These are phyloP conservation scores for Neurospora sp. DNA, from an alignment of 2,329 filamentous ascomycete species.

Conservation along the genomic window DNA sequence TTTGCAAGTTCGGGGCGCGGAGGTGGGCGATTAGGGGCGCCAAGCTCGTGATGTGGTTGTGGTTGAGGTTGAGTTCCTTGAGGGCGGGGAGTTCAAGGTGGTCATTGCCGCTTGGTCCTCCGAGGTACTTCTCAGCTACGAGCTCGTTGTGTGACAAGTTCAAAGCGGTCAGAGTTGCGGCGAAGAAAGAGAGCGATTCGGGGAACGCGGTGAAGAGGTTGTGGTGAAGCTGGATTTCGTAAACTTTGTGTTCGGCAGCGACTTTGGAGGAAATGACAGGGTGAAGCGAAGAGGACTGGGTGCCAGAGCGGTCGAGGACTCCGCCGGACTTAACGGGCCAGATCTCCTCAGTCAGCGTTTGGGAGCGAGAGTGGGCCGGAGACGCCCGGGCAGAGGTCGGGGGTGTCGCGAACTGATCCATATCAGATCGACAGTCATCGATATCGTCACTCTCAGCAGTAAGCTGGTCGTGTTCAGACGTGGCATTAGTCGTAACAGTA, in stretches of 20 bases:
- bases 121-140: conserved; percentile 53
- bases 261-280: conserved; percentile 47
- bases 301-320: conserved; percentile 60
- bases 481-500: conserved; percentile 1
- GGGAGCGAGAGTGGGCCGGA: conserved; percentile 37
- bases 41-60: conserved; percentile 65
- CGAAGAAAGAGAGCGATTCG: conserved; percentile 59
- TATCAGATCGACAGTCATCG: conserved; percentile 40
- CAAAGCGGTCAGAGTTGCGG: conserved; percentile 59
- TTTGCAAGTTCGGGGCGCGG: conserved; percentile 63
- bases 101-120: conserved; percentile 30
- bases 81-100: conserved; percentile 62
- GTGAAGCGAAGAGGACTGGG: conserved; percentile 50
- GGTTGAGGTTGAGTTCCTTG: conserved; percentile 65
- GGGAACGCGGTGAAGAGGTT: conserved; percentile 69
- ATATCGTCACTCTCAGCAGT: conserved; percentile 21
- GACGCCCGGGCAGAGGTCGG: conserved; percentile 44
- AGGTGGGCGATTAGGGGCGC: conserved; percentile 56
- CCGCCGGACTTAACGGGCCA: conserved; percentile 52
- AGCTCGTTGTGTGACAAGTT: conserved; percentile 70
- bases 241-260: conserved; percentile 41
- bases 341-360: conserved; percentile 35
- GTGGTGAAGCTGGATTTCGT: conserved; percentile 60
- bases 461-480: neutral
- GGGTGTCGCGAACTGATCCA: conserved; percentile 48